phyloP scores from a whole-genome alignment of 306 rosid species.

The Acacia acuminata region DNA sequence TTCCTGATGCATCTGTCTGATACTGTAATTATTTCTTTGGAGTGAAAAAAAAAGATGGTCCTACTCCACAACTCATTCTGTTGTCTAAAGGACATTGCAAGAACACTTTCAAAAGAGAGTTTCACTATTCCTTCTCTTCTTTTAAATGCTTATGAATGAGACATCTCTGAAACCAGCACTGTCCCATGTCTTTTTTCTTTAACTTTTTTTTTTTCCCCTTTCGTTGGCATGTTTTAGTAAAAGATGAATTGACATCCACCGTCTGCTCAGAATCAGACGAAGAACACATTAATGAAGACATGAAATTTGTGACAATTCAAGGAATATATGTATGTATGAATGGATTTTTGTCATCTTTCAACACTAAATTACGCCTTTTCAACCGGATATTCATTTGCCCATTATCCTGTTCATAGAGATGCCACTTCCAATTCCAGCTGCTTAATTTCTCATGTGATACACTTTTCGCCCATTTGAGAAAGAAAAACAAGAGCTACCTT shows the following conservation, averaged over 20 bases:
- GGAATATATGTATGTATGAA: neutral
- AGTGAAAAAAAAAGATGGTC: conserved; percentile 42
- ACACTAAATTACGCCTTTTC: neutral
- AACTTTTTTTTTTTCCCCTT: neutral
- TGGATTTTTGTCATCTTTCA: neutral
- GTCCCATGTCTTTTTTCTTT: conserved; percentile 36
- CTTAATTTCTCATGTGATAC: neutral
- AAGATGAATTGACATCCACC: neutral
- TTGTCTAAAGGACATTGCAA: conserved; percentile 42
- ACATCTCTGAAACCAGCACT: conserved; percentile 38
- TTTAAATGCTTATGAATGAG: conserved; percentile 40
- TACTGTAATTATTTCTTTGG: conserved; percentile 39
- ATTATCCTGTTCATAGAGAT: neutral
- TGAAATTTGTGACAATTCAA: neutral
- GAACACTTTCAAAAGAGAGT: conserved; percentile 19
- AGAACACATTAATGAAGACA: neutral
- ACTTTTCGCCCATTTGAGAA: neutral
- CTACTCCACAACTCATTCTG: conserved; percentile 35
- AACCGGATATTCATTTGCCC: neutral
- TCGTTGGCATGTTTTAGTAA: conserved; percentile 3
- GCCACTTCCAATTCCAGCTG: neutral
- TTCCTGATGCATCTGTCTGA: conserved; percentile 42
- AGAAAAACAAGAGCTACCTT: neutral
- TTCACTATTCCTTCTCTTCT: conserved; percentile 12
- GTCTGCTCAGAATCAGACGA: conserved; percentile 24